phyloP scores from a whole-genome alignment of 2,329 filamentous ascomycete genomes.

The Clarireedia hainanense region DNA sequence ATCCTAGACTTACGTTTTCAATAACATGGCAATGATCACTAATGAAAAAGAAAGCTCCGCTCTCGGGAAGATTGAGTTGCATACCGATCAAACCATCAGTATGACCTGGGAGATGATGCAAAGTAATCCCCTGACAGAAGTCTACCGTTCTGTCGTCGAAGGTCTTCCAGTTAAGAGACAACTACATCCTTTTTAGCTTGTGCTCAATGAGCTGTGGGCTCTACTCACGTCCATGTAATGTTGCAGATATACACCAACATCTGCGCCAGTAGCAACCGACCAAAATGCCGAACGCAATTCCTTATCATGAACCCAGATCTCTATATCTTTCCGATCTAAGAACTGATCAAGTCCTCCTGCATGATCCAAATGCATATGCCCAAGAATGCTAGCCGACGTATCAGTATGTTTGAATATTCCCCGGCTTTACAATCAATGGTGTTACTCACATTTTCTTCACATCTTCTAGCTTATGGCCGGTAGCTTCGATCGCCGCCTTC shows the following conservation, averaged over 20 bases:
- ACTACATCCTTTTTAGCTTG: constrained; percentile 15
- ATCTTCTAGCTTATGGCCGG: constrained; percentile 37
- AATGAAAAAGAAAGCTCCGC: constrained; percentile 30
- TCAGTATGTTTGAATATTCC: not conserved
- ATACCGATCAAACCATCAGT: constrained; percentile 27
- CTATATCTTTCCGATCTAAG: constrained; percentile 32
- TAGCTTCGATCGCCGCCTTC: constrained; percentile 30
- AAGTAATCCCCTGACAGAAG: constrained; percentile 32
- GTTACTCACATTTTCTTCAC: constrained; percentile 33
- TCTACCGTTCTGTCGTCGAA: constrained; percentile 34
- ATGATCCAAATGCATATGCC: constrained; percentile 41
- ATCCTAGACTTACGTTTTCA: constrained; percentile 21
- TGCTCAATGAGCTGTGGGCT: not conserved
- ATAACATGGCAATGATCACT: constrained; percentile 30
- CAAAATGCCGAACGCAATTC: constrained; percentile 39
- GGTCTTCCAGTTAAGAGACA: constrained; percentile 36
- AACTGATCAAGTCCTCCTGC: constrained; percentile 41
- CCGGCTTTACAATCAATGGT: not conserved
- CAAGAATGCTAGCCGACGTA: constrained; percentile 29
- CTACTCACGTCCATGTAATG: constrained; percentile 26
- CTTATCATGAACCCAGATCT: constrained; percentile 40
- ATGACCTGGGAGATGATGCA: constrained; percentile 25
- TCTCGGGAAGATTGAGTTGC: constrained; percentile 29
- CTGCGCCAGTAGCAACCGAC: constrained; percentile 35
- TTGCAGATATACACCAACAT: constrained; percentile 33